phyloP scores from a whole-genome alignment of 1,139 yeast species.

The Zygosaccharomyces sapae region DNA sequence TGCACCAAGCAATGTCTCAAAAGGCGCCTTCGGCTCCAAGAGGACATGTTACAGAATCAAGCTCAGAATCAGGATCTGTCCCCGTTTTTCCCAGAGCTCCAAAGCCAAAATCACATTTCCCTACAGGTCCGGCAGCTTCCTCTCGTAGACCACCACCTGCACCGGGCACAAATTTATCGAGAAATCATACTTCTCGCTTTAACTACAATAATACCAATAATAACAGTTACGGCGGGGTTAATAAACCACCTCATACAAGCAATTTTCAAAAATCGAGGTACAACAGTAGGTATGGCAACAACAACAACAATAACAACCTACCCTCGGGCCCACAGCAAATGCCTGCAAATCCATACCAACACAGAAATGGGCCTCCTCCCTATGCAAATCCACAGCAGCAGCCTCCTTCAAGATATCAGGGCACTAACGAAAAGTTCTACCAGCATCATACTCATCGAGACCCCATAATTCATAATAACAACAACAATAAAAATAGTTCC shows the following conservation, averaged over 20 bases:
- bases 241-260: background rate
- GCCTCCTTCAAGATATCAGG: conserved; percentile 11
- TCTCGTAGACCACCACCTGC: background rate
- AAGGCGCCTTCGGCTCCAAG: conserved; percentile 35
- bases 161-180: background rate
- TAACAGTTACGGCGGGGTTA: conserved; percentile 1
- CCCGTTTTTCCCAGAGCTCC: conserved; percentile 1
- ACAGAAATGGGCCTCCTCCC: background rate
- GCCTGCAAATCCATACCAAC: background rate
- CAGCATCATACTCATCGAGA: conserved; percentile 4
- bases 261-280: conserved; percentile 7
- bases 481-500: background rate
- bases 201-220: conserved; percentile 7
- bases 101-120: conserved; percentile 3
- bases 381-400: background rate
- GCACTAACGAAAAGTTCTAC: conserved; percentile 4
- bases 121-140: conserved; percentile 9
- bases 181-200: conserved; percentile 4
- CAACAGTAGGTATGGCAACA: conserved; percentile 7
- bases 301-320: background rate
- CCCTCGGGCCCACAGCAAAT: conserved; percentile 11
- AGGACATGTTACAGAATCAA: conserved; percentile 29
- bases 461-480: background rate
- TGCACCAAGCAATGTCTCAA: conserved; percentile 34
- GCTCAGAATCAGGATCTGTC: background rate